Base-by-base conservation (phyloP, 108 stramenopile species). In the Nitzschia putrida region DNA sequence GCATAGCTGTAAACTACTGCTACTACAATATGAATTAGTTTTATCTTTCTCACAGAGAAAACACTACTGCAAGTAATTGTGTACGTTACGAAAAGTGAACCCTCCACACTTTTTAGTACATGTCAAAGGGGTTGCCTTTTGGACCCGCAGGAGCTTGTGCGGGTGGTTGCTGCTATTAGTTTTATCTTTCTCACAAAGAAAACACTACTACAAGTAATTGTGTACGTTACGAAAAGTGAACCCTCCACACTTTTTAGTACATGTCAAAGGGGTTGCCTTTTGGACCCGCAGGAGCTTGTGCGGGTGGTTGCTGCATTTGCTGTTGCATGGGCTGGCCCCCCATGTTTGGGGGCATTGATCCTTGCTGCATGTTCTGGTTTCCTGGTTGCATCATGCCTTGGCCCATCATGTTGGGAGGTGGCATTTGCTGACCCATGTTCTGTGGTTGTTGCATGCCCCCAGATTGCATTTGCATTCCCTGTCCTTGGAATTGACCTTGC, bases 241-340 rank as follows among this genome's bases (percentile, higher is more conserved):
- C 29, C 29, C 29, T n/a, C n/a, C n/a, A n/a, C n/a, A n/a, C n/a
- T n/a, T 44, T 44, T 68, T 74, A 73, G 65, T 80, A 80, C 50
- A 80, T 45, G 47, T 80, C 79, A 70, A 80, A 80, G 29, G 79
- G 79, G 52, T 80, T 80, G 10, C 79, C 79, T 66, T 80, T 59
- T 7, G 71, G 79, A 24, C 68, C 44, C 42, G 61, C 56, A 49
- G 61, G 72, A 56, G 25, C 44, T 22, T 21, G 37, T 4, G 29
- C 29, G 16, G 39, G 23, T 54, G 43, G 44, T 22, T 21, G 43
- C 23, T 47, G 37, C 14, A n/a, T 38, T 23, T 20, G 54, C 24
- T 59, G 57, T 52, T 59, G 69, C 49, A 18, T 26, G n/a, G 10
- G 58, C n/a, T 44, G 38, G 39, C 49, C 49, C 13, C 45, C 14